These are phyloP conservation scores for Cucumis melo DNA, from an alignment of 306 rosid species.

Conservation along the genomic window DNA sequence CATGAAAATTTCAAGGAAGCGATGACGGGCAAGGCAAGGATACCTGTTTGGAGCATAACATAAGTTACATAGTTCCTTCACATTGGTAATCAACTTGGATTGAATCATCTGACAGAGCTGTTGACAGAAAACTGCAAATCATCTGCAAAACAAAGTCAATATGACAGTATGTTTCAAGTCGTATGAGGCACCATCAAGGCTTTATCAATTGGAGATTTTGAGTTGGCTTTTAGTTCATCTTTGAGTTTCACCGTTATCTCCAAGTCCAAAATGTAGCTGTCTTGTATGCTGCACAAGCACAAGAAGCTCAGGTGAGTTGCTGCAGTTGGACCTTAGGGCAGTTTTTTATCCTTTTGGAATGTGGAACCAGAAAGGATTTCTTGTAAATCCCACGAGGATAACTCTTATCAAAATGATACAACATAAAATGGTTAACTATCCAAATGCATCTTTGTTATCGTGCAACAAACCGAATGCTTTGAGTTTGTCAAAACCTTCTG, in stretches of 20 bases:
- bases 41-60: background rate
- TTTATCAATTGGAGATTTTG: background rate
- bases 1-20: background rate
- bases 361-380: background rate
- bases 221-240: background rate
- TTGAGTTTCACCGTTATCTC: background rate
- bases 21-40: background rate
- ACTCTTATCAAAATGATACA: background rate
- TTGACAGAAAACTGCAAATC: background rate
- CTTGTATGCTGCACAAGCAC: background rate
- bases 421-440: background rate
- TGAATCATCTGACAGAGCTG: background rate
- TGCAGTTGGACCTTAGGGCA: background rate
- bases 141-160: background rate
- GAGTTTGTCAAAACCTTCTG: slow-evolving; percentile 13
- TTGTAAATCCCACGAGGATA: background rate
- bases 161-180: background rate
- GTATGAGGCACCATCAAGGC: background rate
- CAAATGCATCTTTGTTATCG: background rate
- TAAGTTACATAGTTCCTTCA: background rate
- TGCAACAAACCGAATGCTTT: background rate
- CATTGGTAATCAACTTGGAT: background rate
- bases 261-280: background rate
- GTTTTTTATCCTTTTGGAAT: background rate
- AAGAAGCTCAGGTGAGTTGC: background rate